These are phyloP conservation scores for Termitomyces sp. DNA, from an alignment of 768 basidiomycete genomes.

Conservation along the genomic window DNA sequence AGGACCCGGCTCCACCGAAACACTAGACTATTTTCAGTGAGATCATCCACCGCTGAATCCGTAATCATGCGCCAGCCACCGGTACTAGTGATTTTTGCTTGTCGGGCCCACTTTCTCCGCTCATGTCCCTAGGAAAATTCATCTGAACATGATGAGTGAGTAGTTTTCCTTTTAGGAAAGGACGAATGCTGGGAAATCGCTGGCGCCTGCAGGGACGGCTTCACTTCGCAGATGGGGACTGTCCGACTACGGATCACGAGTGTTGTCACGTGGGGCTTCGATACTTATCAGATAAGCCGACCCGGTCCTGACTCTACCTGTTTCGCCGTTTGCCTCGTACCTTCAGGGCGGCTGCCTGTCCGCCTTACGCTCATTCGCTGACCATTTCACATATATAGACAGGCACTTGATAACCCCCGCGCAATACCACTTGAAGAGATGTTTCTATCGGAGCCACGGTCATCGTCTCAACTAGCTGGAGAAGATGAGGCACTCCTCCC, in stretches of 20 bases:
- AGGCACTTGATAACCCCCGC: neutral
- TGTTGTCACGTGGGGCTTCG: neutral
- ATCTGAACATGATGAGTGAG: slow-evolving; percentile 2
- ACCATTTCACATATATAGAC: neutral
- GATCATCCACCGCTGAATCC: neutral
- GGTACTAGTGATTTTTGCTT: neutral
- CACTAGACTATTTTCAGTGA: neutral
- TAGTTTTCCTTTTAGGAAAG: neutral
- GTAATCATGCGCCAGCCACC: neutral
- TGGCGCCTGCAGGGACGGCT: neutral
- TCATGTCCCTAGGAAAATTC: neutral
- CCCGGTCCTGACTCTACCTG: neutral
- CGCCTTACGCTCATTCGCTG: neutral
- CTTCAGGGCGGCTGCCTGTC: neutral
- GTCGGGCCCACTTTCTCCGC: neutral
- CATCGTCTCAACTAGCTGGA: neutral
- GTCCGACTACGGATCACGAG: neutral
- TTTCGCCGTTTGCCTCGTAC: neutral
- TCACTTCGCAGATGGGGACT: neutral
- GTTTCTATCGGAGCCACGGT: neutral
- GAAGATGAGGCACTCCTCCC: slow-evolving; percentile 19
- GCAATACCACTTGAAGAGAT: slow-evolving; percentile 7
- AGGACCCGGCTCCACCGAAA: neutral
- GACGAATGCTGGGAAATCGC: neutral
- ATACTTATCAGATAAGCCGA: slow-evolving; percentile 16